Conservation (phyloP, 169 alveolate species). For the Cryptosporidium sp. region DNA sequence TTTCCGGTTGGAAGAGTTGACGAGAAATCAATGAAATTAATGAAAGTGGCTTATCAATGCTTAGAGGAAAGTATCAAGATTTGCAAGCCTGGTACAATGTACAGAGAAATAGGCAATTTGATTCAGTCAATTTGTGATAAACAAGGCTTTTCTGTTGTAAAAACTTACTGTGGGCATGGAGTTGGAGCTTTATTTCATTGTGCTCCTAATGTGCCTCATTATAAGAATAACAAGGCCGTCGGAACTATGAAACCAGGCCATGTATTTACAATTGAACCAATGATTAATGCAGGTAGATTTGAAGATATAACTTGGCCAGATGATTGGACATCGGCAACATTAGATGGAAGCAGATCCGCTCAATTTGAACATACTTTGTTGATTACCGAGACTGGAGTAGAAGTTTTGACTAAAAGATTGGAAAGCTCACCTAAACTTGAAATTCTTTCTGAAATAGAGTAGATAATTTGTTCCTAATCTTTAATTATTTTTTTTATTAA, state of each 20-base stretch:
- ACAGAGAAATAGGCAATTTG: conserved; percentile 95
- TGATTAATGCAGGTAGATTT: conserved; percentile 96
- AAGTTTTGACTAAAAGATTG: conserved; percentile 93
- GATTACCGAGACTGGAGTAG: conserved; percentile 94
- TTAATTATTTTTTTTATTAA: not conserved
- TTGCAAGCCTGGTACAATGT: conserved; percentile 97
- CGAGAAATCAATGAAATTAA: conserved; percentile 90
- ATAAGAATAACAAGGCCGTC: conserved; percentile 97
- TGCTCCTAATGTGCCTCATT: conserved; percentile 97
- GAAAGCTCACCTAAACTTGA: conserved; percentile 93
- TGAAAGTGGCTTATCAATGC: conserved; percentile 91
- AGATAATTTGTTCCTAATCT: not conserved
- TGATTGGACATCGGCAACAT: conserved; percentile 98
- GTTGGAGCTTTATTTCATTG: conserved; percentile 97
- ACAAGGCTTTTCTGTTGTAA: conserved; percentile 88
- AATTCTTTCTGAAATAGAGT: conserved; percentile 17
- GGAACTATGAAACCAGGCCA: conserved; percentile 95
- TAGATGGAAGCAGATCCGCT: conserved; percentile 88
- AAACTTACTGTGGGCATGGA: conserved; percentile 98
- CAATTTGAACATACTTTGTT: conserved; percentile 98
- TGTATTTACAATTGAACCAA: conserved; percentile 99
- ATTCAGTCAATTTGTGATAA: conserved; percentile 89
- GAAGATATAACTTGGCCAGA: conserved; percentile 97
- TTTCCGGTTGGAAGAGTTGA: conserved; percentile 94
- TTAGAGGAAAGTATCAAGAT: conserved; percentile 88